Evolutionary conservation across 441 rosid genomes (phyloP).

Genomic region (Aleurites moluccanus): DNA sequence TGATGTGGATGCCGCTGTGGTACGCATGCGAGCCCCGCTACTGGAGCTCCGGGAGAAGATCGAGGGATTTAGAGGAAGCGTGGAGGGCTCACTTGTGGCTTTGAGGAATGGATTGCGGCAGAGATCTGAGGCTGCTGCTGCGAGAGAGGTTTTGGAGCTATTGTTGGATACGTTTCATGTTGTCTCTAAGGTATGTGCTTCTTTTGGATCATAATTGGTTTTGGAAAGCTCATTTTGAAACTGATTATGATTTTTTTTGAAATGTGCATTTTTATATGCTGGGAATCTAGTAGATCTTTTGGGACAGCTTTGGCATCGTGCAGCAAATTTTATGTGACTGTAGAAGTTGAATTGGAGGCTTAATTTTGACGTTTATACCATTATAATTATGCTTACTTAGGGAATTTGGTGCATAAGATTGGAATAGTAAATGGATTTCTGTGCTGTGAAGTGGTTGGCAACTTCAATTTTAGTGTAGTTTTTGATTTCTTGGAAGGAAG

Average conservation of each 20-base stretch:
- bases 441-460: background rate
- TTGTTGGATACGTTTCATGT: conserved; percentile 90
- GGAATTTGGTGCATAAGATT: background rate
- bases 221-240: background rate
- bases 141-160: conserved; percentile 80
- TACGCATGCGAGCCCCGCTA: conserved; percentile 91
- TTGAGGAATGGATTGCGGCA: conserved; percentile 77
- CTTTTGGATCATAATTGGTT: background rate
- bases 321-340: background rate
- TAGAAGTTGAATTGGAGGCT: background rate
- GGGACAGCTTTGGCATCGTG: background rate
- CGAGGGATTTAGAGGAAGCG: conserved; percentile 65
- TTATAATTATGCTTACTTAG: background rate
- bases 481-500: background rate
- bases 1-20: conserved; percentile 82
- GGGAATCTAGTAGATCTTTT: conserved; percentile 5
- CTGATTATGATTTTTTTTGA: background rate
- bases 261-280: background rate
- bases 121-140: conserved; percentile 91
- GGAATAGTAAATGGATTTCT: background rate
- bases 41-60: conserved; percentile 91
- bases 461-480: background rate
- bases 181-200: conserved; percentile 68
- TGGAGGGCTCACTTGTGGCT: conserved; percentile 65
- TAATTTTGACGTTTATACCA: background rate